phyloP scores from a whole-genome alignment of 805 yeast genomes.

The Isabelozyma gotoi region DNA sequence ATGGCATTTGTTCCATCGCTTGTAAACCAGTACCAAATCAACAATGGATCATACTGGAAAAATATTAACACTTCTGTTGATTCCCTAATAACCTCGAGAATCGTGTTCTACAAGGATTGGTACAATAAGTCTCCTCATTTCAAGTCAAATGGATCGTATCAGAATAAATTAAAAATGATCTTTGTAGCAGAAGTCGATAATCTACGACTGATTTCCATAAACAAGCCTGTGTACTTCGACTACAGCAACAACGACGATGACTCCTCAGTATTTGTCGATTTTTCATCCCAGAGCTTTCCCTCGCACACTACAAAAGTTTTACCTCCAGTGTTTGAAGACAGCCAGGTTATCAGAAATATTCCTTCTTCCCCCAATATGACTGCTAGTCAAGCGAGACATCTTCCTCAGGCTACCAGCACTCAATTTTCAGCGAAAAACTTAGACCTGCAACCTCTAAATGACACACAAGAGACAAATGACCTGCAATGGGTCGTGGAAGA shows the following conservation, averaged over 20 bases:
- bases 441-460: conserved; percentile 1
- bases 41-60: not conserved
- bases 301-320: no score
- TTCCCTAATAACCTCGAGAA: conserved; percentile 19
- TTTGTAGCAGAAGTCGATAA: conserved; percentile 13
- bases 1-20: conserved; percentile 6
- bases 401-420: not conserved
- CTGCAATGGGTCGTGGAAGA: conserved; percentile 25
- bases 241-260: conserved; percentile 4
- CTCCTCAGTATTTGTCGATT: not conserved
- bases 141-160: conserved; percentile 6
- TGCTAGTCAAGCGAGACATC: conserved; percentile 6
- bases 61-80: conserved; percentile 9
- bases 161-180: conserved; percentile 10
- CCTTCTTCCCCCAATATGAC: conserved; percentile 17
- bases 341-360: not conserved
- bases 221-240: conserved; percentile 24
- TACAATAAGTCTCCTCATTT: conserved; percentile 9
- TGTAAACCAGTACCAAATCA: conserved; percentile 1
- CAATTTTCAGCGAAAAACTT: not conserved
- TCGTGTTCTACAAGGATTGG: conserved; percentile 39
- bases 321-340: no score
- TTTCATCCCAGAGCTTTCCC: no score
- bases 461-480: conserved; percentile 4
- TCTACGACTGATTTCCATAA: conserved; percentile 5